phyloP scores from a whole-genome alignment of 2,329 filamentous ascomycete genomes.

The Hypoxylon sp. region DNA sequence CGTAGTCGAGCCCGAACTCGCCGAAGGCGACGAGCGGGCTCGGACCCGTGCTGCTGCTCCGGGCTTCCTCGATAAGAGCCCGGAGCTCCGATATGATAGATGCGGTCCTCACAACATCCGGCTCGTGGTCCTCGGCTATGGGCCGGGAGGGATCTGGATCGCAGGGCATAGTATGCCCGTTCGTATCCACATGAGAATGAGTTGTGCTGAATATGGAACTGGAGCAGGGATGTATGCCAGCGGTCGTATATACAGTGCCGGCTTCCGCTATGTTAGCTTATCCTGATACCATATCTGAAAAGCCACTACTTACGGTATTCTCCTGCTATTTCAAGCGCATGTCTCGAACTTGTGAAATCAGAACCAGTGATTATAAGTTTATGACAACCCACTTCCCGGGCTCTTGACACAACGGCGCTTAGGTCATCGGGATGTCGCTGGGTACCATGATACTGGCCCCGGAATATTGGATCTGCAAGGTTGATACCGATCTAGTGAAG shows the following conservation, averaged over 20 bases:
- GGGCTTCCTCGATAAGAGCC: conserved; percentile 72
- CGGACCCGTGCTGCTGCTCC: conserved; percentile 55
- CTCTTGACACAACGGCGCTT: conserved; percentile 81
- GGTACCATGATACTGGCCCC: conserved; percentile 86
- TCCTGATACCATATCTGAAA: conserved; percentile 4
- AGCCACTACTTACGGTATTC: conserved; percentile 74
- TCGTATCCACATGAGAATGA: conserved; percentile 59
- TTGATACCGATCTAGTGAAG: conserved; percentile 86
- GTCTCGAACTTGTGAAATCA: conserved; percentile 81
- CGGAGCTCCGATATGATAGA: conserved; percentile 73
- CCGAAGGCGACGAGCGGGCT: conserved; percentile 82
- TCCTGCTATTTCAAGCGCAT: conserved; percentile 80
- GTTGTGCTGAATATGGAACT: conserved; percentile 80
- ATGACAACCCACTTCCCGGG: conserved; percentile 81
- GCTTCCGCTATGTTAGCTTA: conserved; percentile 63
- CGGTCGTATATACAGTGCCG: conserved; percentile 86
- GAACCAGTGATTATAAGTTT: conserved; percentile 97
- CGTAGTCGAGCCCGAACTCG: conserved; percentile 97
- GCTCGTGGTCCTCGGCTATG: conserved; percentile 64
- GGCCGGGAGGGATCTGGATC: conserved; percentile 66
- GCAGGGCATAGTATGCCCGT: conserved; percentile 66
- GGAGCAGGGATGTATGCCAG: conserved; percentile 94
- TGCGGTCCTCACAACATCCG: conserved; percentile 62
- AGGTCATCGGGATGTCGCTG: conserved; percentile 82
- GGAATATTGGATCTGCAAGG: conserved; percentile 91